Evolutionary conservation across 441 rosid genomes (phyloP).

Genomic region (Monsonia emarginata): DNA sequence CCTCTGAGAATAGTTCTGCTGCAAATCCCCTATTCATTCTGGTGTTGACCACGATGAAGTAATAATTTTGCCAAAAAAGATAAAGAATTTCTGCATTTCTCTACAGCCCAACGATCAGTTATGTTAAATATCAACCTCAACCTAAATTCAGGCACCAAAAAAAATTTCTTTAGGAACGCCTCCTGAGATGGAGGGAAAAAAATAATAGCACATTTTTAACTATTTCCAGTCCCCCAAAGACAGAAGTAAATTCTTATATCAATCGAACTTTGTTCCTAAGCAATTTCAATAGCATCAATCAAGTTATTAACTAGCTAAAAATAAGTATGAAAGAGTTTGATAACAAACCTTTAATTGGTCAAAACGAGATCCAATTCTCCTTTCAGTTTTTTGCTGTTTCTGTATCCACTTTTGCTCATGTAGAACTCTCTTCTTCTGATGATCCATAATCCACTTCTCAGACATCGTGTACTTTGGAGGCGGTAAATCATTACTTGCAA

Average conservation of each 20-base stretch:
- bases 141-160: not conserved
- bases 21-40: not conserved
- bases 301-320: constrained; percentile 13
- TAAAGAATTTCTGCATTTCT: not conserved
- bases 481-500: constrained; percentile 29
- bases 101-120: not conserved
- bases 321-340: constrained; percentile 9
- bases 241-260: not conserved
- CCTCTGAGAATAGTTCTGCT: not conserved
- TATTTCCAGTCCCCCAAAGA: not conserved
- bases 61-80: too few relatives aligned
- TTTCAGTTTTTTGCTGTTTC: constrained; percentile 57
- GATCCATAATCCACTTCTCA: constrained; percentile 76
- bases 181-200: too few relatives aligned
- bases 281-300: constrained; percentile 1
- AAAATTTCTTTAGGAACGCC: too few relatives aligned
- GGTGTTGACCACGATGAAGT: too few relatives aligned
- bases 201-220: too few relatives aligned
- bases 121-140: not conserved
- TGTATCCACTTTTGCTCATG: constrained; percentile 49
- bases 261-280: not conserved
- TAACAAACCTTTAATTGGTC: constrained; percentile 60
- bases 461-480: constrained; percentile 70
- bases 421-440: constrained; percentile 44
- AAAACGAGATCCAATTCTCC: constrained; percentile 47